phyloP scores from a whole-genome alignment of 1,284 basidiomycete species.

The Heterobasidion occidentale region DNA sequence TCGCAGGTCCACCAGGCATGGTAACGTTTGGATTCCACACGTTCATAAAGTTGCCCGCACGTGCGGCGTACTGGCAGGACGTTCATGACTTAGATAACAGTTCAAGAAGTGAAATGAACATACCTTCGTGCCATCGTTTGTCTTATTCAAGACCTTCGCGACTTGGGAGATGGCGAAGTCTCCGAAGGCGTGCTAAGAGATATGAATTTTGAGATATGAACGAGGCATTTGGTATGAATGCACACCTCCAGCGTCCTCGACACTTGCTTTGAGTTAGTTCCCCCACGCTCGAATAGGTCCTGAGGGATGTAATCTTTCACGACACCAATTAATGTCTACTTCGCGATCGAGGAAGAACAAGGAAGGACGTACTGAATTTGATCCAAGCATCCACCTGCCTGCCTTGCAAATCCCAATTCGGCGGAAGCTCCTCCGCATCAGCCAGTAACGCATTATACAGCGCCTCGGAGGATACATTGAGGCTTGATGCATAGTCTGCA shows the following conservation, averaged over 20 bases:
- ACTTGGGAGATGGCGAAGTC: slow-evolving; percentile 63
- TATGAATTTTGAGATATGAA: neutral
- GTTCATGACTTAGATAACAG: neutral
- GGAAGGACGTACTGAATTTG: slow-evolving; percentile 14
- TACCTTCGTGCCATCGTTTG: slow-evolving; percentile 41
- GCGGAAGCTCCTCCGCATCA: slow-evolving; percentile 50
- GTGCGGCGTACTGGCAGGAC: slow-evolving; percentile 35
- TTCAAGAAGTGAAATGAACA: neutral
- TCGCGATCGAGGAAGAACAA: too few species aligned
- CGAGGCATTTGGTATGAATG: neutral
- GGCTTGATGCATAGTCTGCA: slow-evolving; percentile 33
- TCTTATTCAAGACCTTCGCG: slow-evolving; percentile 41
- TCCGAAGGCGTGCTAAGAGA: slow-evolving; percentile 42
- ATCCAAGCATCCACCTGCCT: slow-evolving; percentile 54
- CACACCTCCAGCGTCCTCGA: slow-evolving; percentile 51
- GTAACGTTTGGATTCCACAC: slow-evolving; percentile 52
- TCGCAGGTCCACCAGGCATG: slow-evolving; percentile 32
- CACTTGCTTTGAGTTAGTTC: slow-evolving; percentile 44
- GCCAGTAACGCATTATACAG: slow-evolving; percentile 34
- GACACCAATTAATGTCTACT: neutral
- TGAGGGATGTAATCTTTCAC: slow-evolving; percentile 42
- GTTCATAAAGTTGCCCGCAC: slow-evolving; percentile 51
- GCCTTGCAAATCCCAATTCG: slow-evolving; percentile 60
- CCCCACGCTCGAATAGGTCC: slow-evolving; percentile 42
- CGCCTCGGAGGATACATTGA: slow-evolving; percentile 39